Conservation (phyloP, 1,284 basidiomycete species). For the Coniophora puteana region DNA sequence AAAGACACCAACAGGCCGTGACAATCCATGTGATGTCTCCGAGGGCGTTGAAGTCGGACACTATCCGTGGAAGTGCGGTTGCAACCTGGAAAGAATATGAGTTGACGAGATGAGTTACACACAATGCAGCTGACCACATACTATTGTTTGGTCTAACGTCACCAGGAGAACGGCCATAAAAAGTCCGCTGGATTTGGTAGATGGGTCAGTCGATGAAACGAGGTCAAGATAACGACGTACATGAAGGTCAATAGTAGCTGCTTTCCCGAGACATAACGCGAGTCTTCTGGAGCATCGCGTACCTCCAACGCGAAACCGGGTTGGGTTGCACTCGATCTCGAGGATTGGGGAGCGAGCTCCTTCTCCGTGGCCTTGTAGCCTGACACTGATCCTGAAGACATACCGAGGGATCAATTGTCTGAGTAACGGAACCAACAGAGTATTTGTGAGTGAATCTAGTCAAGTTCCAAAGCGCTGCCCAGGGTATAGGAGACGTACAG, state of each 20-base stretch:
- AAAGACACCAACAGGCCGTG: conserved; percentile 26
- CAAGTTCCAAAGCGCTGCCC: too few relatives aligned
- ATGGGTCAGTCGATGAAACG: not conserved
- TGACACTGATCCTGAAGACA: too few relatives aligned
- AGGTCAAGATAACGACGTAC: not conserved
- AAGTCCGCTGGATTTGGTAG: not conserved
- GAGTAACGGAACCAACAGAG: too few relatives aligned
- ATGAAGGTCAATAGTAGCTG: not conserved
- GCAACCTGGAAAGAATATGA: conserved; percentile 13
- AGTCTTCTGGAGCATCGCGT: not conserved
- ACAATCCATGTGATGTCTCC: conserved; percentile 35
- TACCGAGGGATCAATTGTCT: too few relatives aligned
- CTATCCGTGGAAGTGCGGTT: conserved; percentile 37
- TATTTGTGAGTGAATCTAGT: too few relatives aligned
- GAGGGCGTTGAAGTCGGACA: conserved; percentile 37
- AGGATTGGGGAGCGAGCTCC: too few relatives aligned
- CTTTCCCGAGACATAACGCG: not conserved
- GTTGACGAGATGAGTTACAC: not conserved
- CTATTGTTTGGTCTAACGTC: conserved; percentile 3
- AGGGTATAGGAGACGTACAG: too few relatives aligned
- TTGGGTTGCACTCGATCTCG: too few relatives aligned
- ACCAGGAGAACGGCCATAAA: conserved; percentile 3
- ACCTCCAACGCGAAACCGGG: too few relatives aligned
- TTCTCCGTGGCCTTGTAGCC: too few relatives aligned
- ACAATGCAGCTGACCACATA: not conserved